phyloP scores from a whole-genome alignment of 306 rosid genomes.

The Dryas alaskensis region DNA sequence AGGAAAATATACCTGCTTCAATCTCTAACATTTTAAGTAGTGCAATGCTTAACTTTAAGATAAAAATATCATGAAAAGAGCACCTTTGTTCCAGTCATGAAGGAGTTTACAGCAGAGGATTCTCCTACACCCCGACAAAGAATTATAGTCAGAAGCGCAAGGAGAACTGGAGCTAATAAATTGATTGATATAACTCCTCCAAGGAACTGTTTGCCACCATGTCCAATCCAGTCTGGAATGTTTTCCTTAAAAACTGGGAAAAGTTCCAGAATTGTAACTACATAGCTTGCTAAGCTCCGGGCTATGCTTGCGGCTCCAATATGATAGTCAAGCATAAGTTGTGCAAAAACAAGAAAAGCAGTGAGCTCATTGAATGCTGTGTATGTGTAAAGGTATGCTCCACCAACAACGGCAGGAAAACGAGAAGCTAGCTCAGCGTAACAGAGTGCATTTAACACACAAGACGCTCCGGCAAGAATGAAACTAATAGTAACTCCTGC shows the following conservation, averaged over 20 bases:
- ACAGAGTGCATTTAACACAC: conserved; percentile 90
- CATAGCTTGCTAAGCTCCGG: conserved; percentile 82
- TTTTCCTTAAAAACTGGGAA: conserved; percentile 73
- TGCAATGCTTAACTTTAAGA: conserved; percentile 11
- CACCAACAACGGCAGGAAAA: conserved; percentile 94
- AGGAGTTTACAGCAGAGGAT: conserved; percentile 71
- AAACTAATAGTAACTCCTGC: conserved; percentile 94
- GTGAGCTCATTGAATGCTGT: conserved; percentile 93
- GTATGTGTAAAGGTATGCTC: conserved; percentile 86
- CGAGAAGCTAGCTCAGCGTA: conserved; percentile 88
- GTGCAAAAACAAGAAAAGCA: conserved; percentile 89
- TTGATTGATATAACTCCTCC: conserved; percentile 81
- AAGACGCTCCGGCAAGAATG: conserved; percentile 76
- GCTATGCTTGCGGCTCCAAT: conserved; percentile 98
- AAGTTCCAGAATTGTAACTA: conserved; percentile 65
- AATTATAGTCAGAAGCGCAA: conserved; percentile 61
- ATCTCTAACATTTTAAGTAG: conserved; percentile 13
- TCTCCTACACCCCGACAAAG: conserved; percentile 84
- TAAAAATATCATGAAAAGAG: conserved; percentile 21
- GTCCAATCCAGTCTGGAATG: conserved; percentile 90
- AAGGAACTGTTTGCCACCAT: conserved; percentile 59
- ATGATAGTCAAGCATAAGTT: conserved; percentile 94
- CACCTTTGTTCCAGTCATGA: conserved; percentile 91
- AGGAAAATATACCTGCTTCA: conserved; percentile 27
- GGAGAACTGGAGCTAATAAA: conserved; percentile 79